Evolutionary conservation across 495 filamentous ascomycete genomes (phyloP).

Genomic region (Penicillium simplicissimum): DNA sequence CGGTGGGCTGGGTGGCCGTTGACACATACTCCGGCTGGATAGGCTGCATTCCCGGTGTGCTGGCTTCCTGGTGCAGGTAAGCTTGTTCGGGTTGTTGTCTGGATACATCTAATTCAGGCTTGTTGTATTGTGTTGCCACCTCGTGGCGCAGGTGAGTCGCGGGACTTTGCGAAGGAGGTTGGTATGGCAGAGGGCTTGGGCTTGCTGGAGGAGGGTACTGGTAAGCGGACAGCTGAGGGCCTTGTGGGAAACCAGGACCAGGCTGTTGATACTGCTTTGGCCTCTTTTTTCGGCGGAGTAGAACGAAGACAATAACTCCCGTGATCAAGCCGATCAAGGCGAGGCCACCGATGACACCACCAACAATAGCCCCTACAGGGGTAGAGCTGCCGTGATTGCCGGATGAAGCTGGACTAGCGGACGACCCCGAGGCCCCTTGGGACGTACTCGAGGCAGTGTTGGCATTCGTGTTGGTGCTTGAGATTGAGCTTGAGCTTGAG

Average conservation of each 20-base stretch:
- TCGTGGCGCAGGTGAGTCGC: not conserved
- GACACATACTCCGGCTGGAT: not conserved
- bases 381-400: not conserved
- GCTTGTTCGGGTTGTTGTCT: not conserved
- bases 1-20: not conserved
- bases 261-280: not conserved
- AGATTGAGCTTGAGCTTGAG: not conserved
- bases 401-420: not conserved
- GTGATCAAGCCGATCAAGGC: not conserved
- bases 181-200: not conserved
- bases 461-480: not conserved
- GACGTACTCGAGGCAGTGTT: not conserved
- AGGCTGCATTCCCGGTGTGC: not conserved
- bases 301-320: not conserved
- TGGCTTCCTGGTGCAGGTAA: not conserved
- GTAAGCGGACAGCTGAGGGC: not conserved
- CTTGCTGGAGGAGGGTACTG: not conserved
- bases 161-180: not conserved
- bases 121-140: not conserved
- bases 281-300: not conserved
- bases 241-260: not conserved
- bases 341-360: not conserved
- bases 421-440: not conserved
- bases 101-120: not conserved
- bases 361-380: not conserved